These are phyloP conservation scores for Ascochyta viciae-villosae DNA, from an alignment of 2,329 filamentous ascomycete species.

Conservation along the genomic window DNA sequence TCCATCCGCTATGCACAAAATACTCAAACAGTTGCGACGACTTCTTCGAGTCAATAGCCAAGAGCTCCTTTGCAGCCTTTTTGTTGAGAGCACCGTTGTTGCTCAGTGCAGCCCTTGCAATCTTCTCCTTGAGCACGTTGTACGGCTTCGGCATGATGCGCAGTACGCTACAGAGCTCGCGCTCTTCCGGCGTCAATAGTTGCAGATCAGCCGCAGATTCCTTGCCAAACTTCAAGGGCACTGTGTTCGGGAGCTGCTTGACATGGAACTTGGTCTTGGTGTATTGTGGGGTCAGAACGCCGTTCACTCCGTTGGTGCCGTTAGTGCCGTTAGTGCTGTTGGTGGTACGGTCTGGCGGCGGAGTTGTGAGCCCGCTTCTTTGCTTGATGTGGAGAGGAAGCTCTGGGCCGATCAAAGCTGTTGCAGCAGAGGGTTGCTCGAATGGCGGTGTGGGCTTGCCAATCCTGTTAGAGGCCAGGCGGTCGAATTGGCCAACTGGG, in stretches of 20 bases:
- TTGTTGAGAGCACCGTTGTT: constrained; percentile 89
- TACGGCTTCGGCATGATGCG: constrained; percentile 94
- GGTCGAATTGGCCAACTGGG: constrained; percentile 83
- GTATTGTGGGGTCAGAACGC: constrained; percentile 48
- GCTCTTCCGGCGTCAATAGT: constrained; percentile 82
- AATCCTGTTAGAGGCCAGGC: constrained; percentile 74
- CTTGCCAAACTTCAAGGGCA: constrained; percentile 71
- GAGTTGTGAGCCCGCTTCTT: constrained; percentile 50
- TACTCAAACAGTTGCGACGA: constrained; percentile 90
- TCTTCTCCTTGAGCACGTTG: constrained; percentile 88
- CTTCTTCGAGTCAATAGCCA: constrained; percentile 82
- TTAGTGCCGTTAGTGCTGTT: constrained; percentile 61
- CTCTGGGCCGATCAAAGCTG: constrained; percentile 79
- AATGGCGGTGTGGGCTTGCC: constrained; percentile 68
- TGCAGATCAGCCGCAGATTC: constrained; percentile 85
- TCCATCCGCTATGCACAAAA: constrained; percentile 91
- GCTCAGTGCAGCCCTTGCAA: constrained; percentile 91
- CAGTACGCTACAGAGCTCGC: constrained; percentile 83
- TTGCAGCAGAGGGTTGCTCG: constrained; percentile 77
- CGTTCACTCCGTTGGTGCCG: constrained; percentile 47
- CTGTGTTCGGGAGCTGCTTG: constrained; percentile 66
- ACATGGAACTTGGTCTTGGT: constrained; percentile 59
- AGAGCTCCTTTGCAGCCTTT: constrained; percentile 89
- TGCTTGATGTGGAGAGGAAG: constrained; percentile 68
- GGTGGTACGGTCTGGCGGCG: constrained; percentile 50